Evolutionary conservation across 192 early-diverging fungal species (phyloP).

Genomic region (Backusella australiensis): DNA sequence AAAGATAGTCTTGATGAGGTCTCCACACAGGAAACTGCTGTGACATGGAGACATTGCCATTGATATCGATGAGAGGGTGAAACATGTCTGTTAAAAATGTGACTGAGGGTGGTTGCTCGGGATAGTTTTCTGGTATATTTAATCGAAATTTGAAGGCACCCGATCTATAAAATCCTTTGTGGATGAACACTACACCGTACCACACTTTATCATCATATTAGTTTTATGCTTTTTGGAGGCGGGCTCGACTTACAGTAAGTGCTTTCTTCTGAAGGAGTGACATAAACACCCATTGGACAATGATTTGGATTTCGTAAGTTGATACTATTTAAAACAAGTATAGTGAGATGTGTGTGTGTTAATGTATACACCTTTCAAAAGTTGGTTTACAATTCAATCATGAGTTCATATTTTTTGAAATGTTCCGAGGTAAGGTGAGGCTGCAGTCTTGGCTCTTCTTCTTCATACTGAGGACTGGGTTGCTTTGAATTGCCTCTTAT

Average conservation of each 20-base stretch:
- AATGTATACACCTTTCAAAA: neutral
- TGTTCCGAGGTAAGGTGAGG: constrained; percentile 25
- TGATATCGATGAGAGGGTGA: constrained; percentile 80
- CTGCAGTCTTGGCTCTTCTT: constrained; percentile 3
- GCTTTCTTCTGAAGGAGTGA: constrained; percentile 74
- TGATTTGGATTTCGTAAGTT: constrained; percentile 76
- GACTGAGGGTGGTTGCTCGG: constrained; percentile 66
- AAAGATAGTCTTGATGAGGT: constrained; percentile 79
- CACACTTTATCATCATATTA: constrained; percentile 50
- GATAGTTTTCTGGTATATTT: constrained; percentile 77
- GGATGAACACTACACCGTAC: constrained; percentile 85
- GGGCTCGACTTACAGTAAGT: constrained; percentile 46
- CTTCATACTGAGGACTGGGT: constrained; percentile 1
- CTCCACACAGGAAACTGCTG: constrained; percentile 83
- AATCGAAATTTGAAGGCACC: constrained; percentile 89
- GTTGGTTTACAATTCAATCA: constrained; percentile 64
- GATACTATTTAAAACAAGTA: constrained; percentile 43
- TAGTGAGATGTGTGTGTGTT: neutral
- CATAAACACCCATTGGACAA: constrained; percentile 84
- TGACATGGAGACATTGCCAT: constrained; percentile 64
- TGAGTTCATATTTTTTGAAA: constrained; percentile 64
- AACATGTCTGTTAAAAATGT: constrained; percentile 74
- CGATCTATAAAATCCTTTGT: constrained; percentile 86
- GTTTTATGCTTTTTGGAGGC: neutral
- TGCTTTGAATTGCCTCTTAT: neutral